Percentiles rank a stretch among this genome's conserved stretches.
phyloP scores from a whole-genome alignment of 208 protist genomes.

The Spongospora subterranea region DNA sequence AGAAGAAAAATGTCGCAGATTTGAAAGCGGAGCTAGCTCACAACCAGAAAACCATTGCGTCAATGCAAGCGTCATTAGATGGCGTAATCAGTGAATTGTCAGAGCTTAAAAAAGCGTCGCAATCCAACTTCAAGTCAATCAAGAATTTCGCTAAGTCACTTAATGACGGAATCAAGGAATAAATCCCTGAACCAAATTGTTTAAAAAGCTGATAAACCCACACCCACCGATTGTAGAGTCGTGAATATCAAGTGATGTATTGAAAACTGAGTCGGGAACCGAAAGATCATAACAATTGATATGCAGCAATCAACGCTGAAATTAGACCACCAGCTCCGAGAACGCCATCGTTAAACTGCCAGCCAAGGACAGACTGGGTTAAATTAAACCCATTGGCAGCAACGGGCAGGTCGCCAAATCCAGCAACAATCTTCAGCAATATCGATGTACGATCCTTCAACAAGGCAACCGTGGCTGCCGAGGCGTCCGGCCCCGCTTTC shows the following conservation, averaged over 20 bases:
- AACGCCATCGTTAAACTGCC: slow-evolving; percentile 56
- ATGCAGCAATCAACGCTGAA: slow-evolving; percentile 21
- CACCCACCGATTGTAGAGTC: too few species aligned
- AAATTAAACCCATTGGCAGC: slow-evolving; percentile 53
- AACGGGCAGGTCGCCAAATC: slow-evolving; percentile 48
- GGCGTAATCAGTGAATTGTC: background rate
- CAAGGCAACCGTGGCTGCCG: background rate
- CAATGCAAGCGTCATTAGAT: background rate
- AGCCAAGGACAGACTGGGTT: background rate
- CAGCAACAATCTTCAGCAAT: slow-evolving; percentile 37
- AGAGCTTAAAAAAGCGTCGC: background rate
- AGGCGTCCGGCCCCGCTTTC: background rate
- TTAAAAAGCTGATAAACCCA: background rate
- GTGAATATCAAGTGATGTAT: too few species aligned
- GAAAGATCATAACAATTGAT: slow-evolving; percentile 31
- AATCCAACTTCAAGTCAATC: background rate
- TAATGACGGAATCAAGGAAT: slow-evolving; percentile 34
- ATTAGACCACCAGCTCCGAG: slow-evolving; percentile 40
- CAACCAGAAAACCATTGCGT: background rate
- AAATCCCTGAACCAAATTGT: background rate
- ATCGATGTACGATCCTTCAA: background rate
- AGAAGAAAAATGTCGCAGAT: background rate
- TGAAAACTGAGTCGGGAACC: too few species aligned
- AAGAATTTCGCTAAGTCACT: slow-evolving; percentile 47
- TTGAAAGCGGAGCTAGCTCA: background rate